Evolutionary conservation across 2,329 filamentous ascomycete species (phyloP).

Genomic region (Waltergamsia citrina): DNA sequence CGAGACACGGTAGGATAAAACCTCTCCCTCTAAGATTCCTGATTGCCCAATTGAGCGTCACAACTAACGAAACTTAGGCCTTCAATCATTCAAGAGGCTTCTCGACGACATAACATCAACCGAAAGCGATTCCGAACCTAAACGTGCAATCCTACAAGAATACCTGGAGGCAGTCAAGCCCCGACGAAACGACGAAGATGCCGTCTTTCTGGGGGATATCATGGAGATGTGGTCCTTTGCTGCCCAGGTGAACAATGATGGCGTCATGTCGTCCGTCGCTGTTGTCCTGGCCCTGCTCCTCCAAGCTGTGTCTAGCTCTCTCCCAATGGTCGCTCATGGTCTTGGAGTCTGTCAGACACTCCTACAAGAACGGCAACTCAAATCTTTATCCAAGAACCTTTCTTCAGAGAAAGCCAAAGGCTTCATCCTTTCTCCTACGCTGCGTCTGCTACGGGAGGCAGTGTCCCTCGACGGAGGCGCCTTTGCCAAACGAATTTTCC

Average conservation of each 20-base stretch:
- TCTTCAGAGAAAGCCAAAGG: constrained; percentile 76
- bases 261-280: constrained; percentile 69
- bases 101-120: constrained; percentile 55
- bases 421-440: constrained; percentile 77
- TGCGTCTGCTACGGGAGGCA: constrained; percentile 80
- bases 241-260: constrained; percentile 69
- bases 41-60: neutral
- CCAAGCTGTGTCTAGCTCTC: constrained; percentile 62
- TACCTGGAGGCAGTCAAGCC: constrained; percentile 54
- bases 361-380: constrained; percentile 70
- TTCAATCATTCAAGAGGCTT: constrained; percentile 61
- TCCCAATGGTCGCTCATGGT: constrained; percentile 69
- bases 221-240: constrained; percentile 86
- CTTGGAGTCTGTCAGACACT: constrained; percentile 72
- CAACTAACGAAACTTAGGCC: constrained; percentile 30
- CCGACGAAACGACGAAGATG: constrained; percentile 30
- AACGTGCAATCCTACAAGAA: constrained; percentile 52
- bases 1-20: constrained; percentile 49
- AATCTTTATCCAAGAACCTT: constrained; percentile 70
- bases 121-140: constrained; percentile 28
- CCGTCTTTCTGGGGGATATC: constrained; percentile 64
- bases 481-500: constrained; percentile 68
- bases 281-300: constrained; percentile 76
- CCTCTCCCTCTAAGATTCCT: neutral
- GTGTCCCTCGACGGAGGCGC: constrained; percentile 77